Evolutionary conservation across 208 protist genomes (phyloP), one percentile per base, ranked within the genome.

Genomic region (Jaenimonas drosophilae): DNA sequence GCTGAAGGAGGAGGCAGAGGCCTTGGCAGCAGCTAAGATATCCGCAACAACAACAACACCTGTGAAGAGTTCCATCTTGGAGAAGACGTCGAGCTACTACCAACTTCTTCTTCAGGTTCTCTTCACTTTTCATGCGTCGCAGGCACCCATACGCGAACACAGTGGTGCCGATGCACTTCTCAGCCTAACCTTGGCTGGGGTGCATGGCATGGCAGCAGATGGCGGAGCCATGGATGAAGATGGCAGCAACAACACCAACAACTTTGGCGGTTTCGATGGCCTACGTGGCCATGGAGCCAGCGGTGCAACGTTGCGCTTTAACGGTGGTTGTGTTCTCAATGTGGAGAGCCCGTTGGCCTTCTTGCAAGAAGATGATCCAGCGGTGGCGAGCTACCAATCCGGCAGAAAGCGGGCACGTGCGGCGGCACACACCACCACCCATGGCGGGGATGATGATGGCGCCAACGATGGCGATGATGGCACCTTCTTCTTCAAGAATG

Each of bases 261-360:
- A 6, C 37, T 7, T 42, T 6, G 9, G 11, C 37, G 37, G 37
- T 20, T 17, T 7, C 9, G 16, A 42, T 20, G n/a, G n/a, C n/a
- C n/a, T n/a, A n/a, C n/a, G n/a, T 5, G 31, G 49, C 24, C 54
- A 49, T 16, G 48, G 36, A 0, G 54, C 14, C 16, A 41, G 46
- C 0, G 53, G 45, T 17, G 60, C 63, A 27, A 5, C 58, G 37
- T 25, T 77, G 27, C 41, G 33, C 12, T 61, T 46, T 0, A 32
- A 49, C 11, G 30, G 59, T 0, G 27, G 45, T n/a, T 59, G 72
- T 29, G 58, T 57, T 1, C 59, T 88, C 14, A 63, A 86, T 27
- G 72, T 67, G 17, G 81, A 90, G 16, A 73, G 73, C 44, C 76
- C 81, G 4, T 62, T 80, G 20, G 73, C 60, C 11, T 85, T 76